These are phyloP conservation scores for Balakata baccata DNA, from an alignment of 345 rosid species.

Conservation along the genomic window DNA sequence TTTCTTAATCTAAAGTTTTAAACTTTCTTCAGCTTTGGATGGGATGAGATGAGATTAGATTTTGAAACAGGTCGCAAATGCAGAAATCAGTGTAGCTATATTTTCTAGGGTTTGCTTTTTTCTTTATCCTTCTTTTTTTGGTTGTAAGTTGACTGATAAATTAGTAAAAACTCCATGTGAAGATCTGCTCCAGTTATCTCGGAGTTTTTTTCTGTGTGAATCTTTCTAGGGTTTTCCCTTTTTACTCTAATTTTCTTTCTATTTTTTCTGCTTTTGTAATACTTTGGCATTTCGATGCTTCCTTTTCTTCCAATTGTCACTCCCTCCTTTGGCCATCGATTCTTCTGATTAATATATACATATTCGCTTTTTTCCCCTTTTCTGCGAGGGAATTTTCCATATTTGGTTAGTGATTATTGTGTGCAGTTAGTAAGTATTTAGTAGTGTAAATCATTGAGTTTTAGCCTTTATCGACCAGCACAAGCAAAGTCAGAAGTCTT, in stretches of 20 bases:
- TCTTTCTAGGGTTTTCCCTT: neutral
- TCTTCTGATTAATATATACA: neutral
- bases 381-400: neutral
- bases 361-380: neutral
- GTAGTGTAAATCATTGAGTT: neutral
- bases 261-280: neutral
- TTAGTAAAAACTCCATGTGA: neutral
- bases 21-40: neutral
- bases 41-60: neutral
- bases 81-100: neutral
- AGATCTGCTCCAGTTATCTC: neutral
- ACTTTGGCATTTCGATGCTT: neutral
- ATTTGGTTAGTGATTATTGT: neutral
- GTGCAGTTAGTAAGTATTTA: too few relatives aligned
- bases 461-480: too few relatives aligned
- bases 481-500: neutral
- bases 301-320: neutral
- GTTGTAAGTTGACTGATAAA: neutral
- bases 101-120: neutral
- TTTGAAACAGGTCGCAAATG: too few relatives aligned
- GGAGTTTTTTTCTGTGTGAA: neutral
- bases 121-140: neutral
- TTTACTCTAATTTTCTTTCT: neutral
- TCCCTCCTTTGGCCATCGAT: neutral
- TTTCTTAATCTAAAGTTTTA: neutral